Conservation (phyloP, 352 stramenopile genomes). For the Globisporangium okanoganense region DNA sequence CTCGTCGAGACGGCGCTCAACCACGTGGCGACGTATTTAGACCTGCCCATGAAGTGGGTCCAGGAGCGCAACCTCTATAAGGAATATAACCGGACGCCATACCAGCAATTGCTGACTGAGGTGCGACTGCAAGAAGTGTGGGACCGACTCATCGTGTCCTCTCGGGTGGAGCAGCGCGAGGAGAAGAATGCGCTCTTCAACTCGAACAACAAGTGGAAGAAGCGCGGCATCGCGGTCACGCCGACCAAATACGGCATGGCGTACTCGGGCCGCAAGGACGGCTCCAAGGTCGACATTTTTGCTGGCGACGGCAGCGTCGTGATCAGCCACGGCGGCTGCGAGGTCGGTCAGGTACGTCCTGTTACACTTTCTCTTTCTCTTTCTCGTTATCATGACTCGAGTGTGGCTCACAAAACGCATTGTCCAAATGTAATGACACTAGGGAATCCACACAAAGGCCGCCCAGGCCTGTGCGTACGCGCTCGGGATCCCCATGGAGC, state of each 20-base stretch:
- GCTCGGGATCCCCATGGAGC: conserved; percentile 31
- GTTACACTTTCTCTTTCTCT: not conserved
- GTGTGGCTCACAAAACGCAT: not conserved
- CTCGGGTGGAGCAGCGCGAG: conserved; percentile 65
- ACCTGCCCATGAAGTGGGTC: conserved; percentile 65
- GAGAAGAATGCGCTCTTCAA: conserved; percentile 88
- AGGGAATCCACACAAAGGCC: conserved; percentile 70
- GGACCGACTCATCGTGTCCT: conserved; percentile 61
- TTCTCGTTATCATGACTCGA: not conserved
- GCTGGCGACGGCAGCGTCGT: conserved; percentile 91
- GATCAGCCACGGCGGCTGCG: conserved; percentile 93
- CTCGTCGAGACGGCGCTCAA: conserved; percentile 94
- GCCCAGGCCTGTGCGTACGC: conserved; percentile 45
- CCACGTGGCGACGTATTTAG: conserved; percentile 86
- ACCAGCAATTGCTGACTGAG: conserved; percentile 87
- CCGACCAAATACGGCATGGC: conserved; percentile 95
- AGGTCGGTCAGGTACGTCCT: conserved; percentile 94
- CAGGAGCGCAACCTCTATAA: conserved; percentile 92
- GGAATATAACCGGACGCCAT: conserved; percentile 89
- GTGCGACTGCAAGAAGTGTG: conserved; percentile 91
- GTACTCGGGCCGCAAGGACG: conserved; percentile 71
- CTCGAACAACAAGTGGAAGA: conserved; percentile 85
- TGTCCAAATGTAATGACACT: not conserved
- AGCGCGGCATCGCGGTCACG: conserved; percentile 85
- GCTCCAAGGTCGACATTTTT: conserved; percentile 40